Evolutionary conservation across 352 stramenopile genomes (phyloP), one percentile per base, ranked within the genome.

Genomic region (Phytopythium litorale): DNA sequence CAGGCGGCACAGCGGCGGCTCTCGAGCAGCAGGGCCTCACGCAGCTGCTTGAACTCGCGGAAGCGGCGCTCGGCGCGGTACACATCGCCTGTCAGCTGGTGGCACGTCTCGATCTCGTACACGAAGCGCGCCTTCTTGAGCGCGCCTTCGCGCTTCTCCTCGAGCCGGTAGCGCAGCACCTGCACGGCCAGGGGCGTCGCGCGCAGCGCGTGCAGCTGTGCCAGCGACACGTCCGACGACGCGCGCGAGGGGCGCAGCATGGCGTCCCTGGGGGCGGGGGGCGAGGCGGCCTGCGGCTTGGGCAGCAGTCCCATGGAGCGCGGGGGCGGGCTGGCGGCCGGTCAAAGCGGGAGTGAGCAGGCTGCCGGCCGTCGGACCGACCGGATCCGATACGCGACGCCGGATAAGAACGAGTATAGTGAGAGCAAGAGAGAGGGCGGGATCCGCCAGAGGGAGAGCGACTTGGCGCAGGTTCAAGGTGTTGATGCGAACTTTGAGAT

Each of bases 101-200:
- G 74, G 57, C 78, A 90, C 55, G 81, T 82, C 72, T 90, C 81
- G 62, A 90, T 84, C 63, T 87, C 76, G 70, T 88, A 90, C 65
- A 90, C 79, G 45, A 90, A 90, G 49, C 76, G 78, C 40, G 66
- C 77, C 69, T 83, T 89, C 66, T 84, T 85, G 61, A 88, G 65
- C 37, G 56, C 28, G 19, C 56, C 50, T 33, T 78, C 60, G n/a
- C 45, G 45, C 58, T 90, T 90, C 67, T 76, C 71, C 61, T 88
- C 78, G 7, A 75, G 61, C 40, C 69, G 79, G 46, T 86, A 87
- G 49, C 78, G 68, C 51, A 90, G 51, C 19, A 90, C 77, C 33
- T 85, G 81, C 49, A 87, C 81, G 1, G 78, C 67, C 12, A 88
- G 64, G 40, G 77, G 68, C 28, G 64, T 21, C 4, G 40, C 52